Percentiles rank a stretch among this genome's conserved stretches.
phyloP scores from a whole-genome alignment of 148 eudicot genomes.

The Talinum fruticosum region DNA sequence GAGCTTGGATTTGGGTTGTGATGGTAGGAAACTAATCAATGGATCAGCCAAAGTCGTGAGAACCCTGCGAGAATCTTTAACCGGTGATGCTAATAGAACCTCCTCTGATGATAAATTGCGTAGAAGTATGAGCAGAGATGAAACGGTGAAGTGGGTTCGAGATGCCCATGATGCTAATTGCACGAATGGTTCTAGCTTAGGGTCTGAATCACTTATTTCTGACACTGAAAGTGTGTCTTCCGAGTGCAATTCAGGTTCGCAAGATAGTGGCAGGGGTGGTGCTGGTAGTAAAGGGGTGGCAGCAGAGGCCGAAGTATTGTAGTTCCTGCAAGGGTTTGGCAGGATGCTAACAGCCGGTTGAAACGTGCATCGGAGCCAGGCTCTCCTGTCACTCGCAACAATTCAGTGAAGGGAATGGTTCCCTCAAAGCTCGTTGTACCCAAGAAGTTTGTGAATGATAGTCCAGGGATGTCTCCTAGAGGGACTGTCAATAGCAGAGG shows the following conservation, averaged over 20 bases:
- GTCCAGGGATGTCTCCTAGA: conserved; percentile 41
- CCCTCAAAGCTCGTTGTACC: conserved; percentile 27
- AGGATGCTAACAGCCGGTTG: conserved; percentile 38
- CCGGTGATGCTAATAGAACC: conserved; percentile 22
- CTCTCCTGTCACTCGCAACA: conserved; percentile 41
- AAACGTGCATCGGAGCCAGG: conserved; percentile 41
- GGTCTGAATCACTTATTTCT: conserved; percentile 34
- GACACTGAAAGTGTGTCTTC: conserved; percentile 64
- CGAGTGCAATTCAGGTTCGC: conserved; percentile 31
- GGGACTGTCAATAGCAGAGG: conserved; percentile 42
- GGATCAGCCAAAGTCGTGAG: conserved; percentile 54
- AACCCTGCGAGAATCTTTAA: conserved; percentile 44
- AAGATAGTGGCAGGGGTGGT: conserved; percentile 25
- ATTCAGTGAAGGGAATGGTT: conserved; percentile 20
- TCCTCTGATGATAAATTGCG: conserved; percentile 22
- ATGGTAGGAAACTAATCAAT: conserved; percentile 31
- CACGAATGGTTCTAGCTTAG: conserved; percentile 20
- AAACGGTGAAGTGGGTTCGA: conserved; percentile 5
- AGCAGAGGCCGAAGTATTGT: conserved; percentile 44
- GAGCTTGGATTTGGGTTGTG: conserved; percentile 65
- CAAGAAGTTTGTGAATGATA: conserved; percentile 33
- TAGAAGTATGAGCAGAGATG: conserved; percentile 3
- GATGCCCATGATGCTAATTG: conserved; percentile 2
- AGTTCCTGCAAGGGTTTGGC: conserved; percentile 56
- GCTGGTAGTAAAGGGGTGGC: conserved; percentile 31